These are phyloP conservation scores for Acacia acuminata DNA, from an alignment of 306 rosid species.

Conservation along the genomic window DNA sequence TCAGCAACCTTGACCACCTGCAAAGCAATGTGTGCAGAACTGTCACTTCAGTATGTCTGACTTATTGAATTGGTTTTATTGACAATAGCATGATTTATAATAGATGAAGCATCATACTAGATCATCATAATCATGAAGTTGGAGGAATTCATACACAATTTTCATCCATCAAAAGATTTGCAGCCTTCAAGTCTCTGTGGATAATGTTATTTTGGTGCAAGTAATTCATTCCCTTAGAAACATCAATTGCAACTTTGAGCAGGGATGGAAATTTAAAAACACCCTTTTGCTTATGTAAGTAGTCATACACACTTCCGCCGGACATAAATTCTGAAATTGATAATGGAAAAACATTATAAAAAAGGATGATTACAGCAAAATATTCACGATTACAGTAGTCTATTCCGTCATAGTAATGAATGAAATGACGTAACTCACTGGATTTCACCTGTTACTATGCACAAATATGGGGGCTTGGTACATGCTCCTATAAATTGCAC, in stretches of 20 bases:
- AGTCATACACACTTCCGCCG: slow-evolving; percentile 98
- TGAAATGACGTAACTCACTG: slow-evolving; percentile 20
- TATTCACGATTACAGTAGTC: slow-evolving; percentile 19
- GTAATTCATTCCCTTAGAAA: slow-evolving; percentile 97
- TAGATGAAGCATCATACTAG: neutral
- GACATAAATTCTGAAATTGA: slow-evolving; percentile 80
- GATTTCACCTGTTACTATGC: slow-evolving; percentile 88
- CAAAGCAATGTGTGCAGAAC: slow-evolving; percentile 20
- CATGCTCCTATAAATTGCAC: slow-evolving; percentile 99
- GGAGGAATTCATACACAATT: slow-evolving; percentile 61
- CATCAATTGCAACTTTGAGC: slow-evolving; percentile 87
- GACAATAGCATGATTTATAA: neutral
- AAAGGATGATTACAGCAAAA: slow-evolving; percentile 17
- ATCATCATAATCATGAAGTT: neutral
- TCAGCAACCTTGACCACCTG: slow-evolving; percentile 98
- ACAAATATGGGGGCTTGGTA: slow-evolving; percentile 81
- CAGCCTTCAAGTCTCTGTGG: slow-evolving; percentile 94
- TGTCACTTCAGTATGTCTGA: neutral
- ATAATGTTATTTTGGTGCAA: slow-evolving; percentile 94
- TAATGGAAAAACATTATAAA: slow-evolving; percentile 13
- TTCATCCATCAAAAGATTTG: slow-evolving; percentile 98
- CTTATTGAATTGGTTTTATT: slow-evolving; percentile 9
- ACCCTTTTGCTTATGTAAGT: slow-evolving; percentile 92
- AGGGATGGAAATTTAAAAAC: slow-evolving; percentile 82
- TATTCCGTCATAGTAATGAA: slow-evolving; percentile 5